A percentile compares a stretch with the other conserved stretches of the same genome.
Evolutionary conservation across 177 flowering plant species (phyloP).

Genomic region (Vitis hybrid): DNA sequence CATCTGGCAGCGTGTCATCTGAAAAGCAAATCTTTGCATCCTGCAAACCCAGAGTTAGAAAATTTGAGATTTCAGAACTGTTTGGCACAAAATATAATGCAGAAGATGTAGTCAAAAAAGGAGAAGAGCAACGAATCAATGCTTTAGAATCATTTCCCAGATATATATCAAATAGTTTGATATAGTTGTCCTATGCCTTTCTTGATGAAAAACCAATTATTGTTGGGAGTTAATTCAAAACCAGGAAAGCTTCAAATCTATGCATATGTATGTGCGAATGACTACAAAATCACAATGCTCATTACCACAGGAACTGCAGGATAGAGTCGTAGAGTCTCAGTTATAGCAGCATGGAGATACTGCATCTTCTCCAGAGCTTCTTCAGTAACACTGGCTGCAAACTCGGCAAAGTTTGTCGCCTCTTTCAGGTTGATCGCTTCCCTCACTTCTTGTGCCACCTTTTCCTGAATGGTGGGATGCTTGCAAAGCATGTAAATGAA

Average conservation of each 20-base stretch:
- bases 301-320: constrained; percentile 71
- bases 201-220: no score
- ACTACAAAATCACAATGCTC: no score
- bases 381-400: constrained; percentile 41
- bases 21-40: constrained; percentile 52
- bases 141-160: neutral
- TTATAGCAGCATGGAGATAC: constrained; percentile 67
- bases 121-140: neutral
- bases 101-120: neutral
- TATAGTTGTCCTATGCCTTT: no score
- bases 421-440: constrained; percentile 21
- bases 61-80: neutral
- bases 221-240: no score
- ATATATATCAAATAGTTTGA: no score
- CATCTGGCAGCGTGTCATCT: constrained; percentile 79
- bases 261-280: no score
- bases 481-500: constrained; percentile 73
- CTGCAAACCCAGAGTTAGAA: constrained; percentile 10
- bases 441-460: constrained; percentile 50
- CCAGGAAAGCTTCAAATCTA: no score
- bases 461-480: constrained; percentile 61
- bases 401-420: constrained; percentile 18
- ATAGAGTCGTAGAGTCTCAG: constrained; percentile 82
- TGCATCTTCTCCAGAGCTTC: constrained; percentile 66
- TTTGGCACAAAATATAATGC: neutral